Evolutionary conservation across 257 asterid species (phyloP), one percentile per base, ranked within the genome.

Genomic region (Jasminum sambac): DNA sequence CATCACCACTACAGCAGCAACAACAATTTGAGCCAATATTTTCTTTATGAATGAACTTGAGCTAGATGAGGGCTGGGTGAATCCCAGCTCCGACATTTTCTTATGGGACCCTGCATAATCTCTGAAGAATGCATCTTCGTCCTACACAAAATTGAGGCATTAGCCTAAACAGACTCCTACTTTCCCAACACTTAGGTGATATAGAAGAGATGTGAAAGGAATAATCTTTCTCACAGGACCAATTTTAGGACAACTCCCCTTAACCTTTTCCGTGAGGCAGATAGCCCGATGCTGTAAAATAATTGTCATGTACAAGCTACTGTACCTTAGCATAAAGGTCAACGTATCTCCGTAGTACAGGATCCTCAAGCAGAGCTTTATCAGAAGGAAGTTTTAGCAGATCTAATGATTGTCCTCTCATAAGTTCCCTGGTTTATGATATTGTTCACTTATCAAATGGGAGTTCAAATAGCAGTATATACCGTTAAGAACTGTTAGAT

Each of bases 21-120:
- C 79, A 43, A 79, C 89, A 73, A 79, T 73, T 36, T 82, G 82
- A 8, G 75, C 64, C n/a, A 72, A 55, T 2, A 78, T 69, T 75
- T 79, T 86, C 70, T 74, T 83, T 10, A 70, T 4, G 19, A 77
- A 63, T 66, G 52, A 66, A 67, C 72, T 79, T 67, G 72, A 66
- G 34, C 42, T n/a, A 7, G 85, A 78, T 0, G 76, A 73, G 26
- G 87, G 82, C 8, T 81, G 82, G 59, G 67, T 63, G 61, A 94
- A 90, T 40, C 96, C 96, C 30, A 94, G 87, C 75, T 94, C 97
- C 0, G 97, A 90, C n/a, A 94, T 92, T 67, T 84, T 90, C 77
- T 94, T 91, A 82, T 94, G 97, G 30, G 96, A 91, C 5, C 57
- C 86, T 0, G 96, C 96, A 38, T 94, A 90, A 74, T 94, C 97